Evolutionary conservation across 169 alveolate species (phyloP).

Genomic region (Plasmodium falciparum): DNA sequence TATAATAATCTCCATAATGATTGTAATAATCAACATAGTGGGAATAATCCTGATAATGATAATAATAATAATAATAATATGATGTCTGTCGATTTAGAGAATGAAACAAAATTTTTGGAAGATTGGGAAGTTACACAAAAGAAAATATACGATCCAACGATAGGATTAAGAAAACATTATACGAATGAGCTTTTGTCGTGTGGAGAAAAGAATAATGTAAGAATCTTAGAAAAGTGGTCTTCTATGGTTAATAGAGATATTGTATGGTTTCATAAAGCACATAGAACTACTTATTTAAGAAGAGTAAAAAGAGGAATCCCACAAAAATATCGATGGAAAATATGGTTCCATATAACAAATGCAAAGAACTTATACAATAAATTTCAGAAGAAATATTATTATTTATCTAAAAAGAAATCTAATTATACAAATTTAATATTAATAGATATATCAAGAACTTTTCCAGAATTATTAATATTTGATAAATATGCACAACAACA

Average conservation of each 20-base stretch:
- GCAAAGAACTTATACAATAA: constrained; percentile 29
- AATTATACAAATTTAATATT: constrained; percentile 77
- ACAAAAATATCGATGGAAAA: constrained; percentile 82
- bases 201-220: constrained; percentile 67
- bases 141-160: constrained; percentile 57
- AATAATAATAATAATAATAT: neutral
- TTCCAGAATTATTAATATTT: constrained; percentile 80
- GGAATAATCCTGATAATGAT: neutral
- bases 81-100: constrained; percentile 6
- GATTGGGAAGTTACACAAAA: constrained; percentile 51
- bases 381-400: constrained; percentile 70
- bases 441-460: constrained; percentile 82
- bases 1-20: neutral
- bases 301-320: constrained; percentile 84
- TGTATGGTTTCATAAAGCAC: constrained; percentile 77
- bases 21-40: neutral
- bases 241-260: constrained; percentile 79
- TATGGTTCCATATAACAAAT: constrained; percentile 77
- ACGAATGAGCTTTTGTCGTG: constrained; percentile 69
- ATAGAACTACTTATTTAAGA: constrained; percentile 78
- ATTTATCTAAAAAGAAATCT: constrained; percentile 56
- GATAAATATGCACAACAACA: constrained; percentile 83
- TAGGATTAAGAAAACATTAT: constrained; percentile 66
- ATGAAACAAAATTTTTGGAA: constrained; percentile 43
- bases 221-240: constrained; percentile 78